These are phyloP conservation scores for Phytophthora litchii DNA, from an alignment of 352 stramenopile genomes.

Conservation along the genomic window DNA sequence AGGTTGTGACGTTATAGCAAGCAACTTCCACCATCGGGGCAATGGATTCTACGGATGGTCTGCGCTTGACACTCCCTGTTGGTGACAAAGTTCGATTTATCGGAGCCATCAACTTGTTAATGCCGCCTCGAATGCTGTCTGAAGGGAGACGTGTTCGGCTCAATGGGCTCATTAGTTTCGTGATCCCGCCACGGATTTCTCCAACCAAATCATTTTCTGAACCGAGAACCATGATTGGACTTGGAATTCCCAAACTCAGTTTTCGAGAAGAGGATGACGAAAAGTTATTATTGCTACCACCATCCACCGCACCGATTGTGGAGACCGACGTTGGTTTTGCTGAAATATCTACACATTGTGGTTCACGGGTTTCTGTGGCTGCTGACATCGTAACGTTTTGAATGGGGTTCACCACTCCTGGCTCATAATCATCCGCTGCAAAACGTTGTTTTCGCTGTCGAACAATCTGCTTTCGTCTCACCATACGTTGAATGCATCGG, in stretches of 20 bases:
- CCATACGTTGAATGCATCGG: slow-evolving; percentile 36
- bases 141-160: slow-evolving; percentile 16
- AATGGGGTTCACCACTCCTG: slow-evolving; percentile 20
- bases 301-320: neutral
- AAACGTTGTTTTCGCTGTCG: slow-evolving; percentile 19
- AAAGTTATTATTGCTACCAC: slow-evolving; percentile 1
- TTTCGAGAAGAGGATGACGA: slow-evolving; percentile 4
- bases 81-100: slow-evolving; percentile 28
- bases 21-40: slow-evolving; percentile 20
- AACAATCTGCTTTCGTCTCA: slow-evolving; percentile 17
- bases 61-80: slow-evolving; percentile 12
- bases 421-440: slow-evolving; percentile 25
- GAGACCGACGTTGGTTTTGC: neutral
- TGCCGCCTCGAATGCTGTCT: slow-evolving; percentile 30
- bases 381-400: neutral
- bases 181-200: slow-evolving; percentile 29
- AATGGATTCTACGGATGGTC: slow-evolving; percentile 14
- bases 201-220: slow-evolving; percentile 25
- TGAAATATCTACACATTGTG: neutral
- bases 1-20: slow-evolving; percentile 12
- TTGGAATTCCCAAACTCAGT: slow-evolving; percentile 24
- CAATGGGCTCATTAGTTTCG: slow-evolving; percentile 34
- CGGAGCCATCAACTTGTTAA: slow-evolving; percentile 32
- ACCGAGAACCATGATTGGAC: slow-evolving; percentile 22
- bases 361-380: neutral